These are phyloP conservation scores for Metarhizium humberi DNA, from an alignment of 2,329 filamentous ascomycete species.

Conservation along the genomic window DNA sequence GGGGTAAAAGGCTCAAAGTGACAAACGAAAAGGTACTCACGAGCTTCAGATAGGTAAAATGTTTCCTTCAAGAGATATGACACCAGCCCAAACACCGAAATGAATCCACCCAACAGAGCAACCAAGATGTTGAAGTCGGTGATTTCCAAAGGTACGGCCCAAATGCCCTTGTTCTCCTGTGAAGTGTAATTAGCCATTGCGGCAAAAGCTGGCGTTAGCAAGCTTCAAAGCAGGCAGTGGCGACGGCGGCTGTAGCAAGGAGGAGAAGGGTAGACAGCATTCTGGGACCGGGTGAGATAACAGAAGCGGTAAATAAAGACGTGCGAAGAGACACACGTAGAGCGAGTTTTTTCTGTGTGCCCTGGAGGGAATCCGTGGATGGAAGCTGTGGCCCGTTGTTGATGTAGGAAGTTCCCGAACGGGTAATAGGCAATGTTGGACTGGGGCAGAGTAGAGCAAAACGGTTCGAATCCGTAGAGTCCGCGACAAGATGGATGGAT, in stretches of 20 bases:
- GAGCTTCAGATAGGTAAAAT: constrained; percentile 82
- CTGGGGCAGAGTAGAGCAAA: background rate
- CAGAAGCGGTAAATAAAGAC: background rate
- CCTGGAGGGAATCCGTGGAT: background rate
- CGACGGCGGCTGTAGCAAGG: constrained; percentile 1
- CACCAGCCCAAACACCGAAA: constrained; percentile 82
- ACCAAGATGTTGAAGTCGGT: constrained; percentile 81
- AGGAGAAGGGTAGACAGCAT: constrained; percentile 6
- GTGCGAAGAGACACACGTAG: background rate
- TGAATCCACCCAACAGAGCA: constrained; percentile 74
- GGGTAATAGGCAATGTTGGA: background rate
- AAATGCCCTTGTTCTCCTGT: constrained; percentile 13
- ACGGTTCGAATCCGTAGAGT: background rate
- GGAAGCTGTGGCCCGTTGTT: background rate
- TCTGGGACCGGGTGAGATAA: background rate
- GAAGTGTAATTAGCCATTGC: constrained; percentile 9
- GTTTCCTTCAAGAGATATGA: constrained; percentile 85
- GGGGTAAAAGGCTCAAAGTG: background rate
- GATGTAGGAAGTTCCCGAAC: background rate
- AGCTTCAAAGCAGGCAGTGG: constrained; percentile 1
- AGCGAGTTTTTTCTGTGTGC: background rate
- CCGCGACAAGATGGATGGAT: background rate
- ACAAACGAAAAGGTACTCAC: constrained; percentile 42
- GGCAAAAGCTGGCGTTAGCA: constrained; percentile 13
- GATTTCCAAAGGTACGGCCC: constrained; percentile 39